Base-by-base conservation (phyloP, 345 rosid species). In the Pistacia atlantica region DNA sequence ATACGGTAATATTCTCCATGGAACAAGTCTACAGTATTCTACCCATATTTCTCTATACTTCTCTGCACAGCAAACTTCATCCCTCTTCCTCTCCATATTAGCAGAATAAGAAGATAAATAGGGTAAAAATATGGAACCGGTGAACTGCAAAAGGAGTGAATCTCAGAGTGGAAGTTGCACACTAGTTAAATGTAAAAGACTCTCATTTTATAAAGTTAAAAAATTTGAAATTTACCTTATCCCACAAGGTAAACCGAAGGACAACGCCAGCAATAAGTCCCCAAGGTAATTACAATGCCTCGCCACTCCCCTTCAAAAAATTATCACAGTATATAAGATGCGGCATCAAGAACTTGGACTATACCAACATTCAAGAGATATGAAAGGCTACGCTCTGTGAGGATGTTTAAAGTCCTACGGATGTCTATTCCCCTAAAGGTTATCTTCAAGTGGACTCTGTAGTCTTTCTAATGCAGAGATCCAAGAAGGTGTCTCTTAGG, bases 201-300 rank as follows among this genome's bases (percentile, higher is more conserved):
- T 22, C 25, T 22, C 25, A 22, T 22, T 22, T 22, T 22, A 22
- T 22, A 22, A 22, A 22, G 25, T 22, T 22, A 22, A 22, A 22
- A 22, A 22, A 22, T 22, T 22, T 22, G 25, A 22, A 22, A 22
- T 22, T 22, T 22, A 22, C 25, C 25, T 22, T 22, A 88, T 81
- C 72, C 98, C 97, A 58, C 98, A 96, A 57, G 98, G 97, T 63
- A 96, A 88, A 83, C 99, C 89, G 86, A 96, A 93, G 68, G 99
- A 93, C 49, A 93, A 86, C 51, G 97, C 97, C 82, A 96, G 88
- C 90, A 92, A 77, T 82, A 93, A 78, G 85, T 96, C 98, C 35
- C 98, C 98, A 20, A 96, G 97, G 84, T 96, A 96, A 77, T 96
- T 96, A 74, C 92, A 92, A 74, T 96, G 99, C 87, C 99, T 92